phyloP scores from a whole-genome alignment of 2,329 filamentous ascomycete genomes.

The Aspergillus nomiae region DNA sequence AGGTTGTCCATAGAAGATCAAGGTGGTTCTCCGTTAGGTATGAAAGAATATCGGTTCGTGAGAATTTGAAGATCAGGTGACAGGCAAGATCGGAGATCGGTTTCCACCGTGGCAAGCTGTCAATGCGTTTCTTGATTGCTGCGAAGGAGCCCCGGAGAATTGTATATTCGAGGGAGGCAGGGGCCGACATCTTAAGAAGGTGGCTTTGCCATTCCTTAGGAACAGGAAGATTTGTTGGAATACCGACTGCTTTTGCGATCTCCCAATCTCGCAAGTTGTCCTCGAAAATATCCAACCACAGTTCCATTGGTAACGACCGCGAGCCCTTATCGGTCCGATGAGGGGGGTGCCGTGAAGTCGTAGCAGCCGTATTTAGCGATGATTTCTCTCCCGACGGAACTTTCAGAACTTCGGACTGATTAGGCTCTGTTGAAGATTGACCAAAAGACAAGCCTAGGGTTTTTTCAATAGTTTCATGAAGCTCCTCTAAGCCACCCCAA shows the following conservation, averaged over 20 bases:
- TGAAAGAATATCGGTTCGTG: slow-evolving; percentile 74
- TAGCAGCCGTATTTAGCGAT: slow-evolving; percentile 39
- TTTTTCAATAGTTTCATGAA: slow-evolving; percentile 35
- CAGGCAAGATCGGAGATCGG: slow-evolving; percentile 80
- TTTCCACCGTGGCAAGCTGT: slow-evolving; percentile 66
- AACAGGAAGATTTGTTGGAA: slow-evolving; percentile 75
- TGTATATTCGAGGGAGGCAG: slow-evolving; percentile 79
- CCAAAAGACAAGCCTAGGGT: slow-evolving; percentile 18
- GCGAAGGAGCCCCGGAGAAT: slow-evolving; percentile 72
- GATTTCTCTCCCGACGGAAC: slow-evolving; percentile 47
- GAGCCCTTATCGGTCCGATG: slow-evolving; percentile 25
- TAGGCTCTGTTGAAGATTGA: slow-evolving; percentile 10
- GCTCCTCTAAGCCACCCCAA: slow-evolving; percentile 50
- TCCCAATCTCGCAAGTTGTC: slow-evolving; percentile 87
- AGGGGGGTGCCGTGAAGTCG: slow-evolving; percentile 25
- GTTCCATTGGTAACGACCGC: slow-evolving; percentile 70
- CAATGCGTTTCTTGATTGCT: slow-evolving; percentile 73
- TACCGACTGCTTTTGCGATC: slow-evolving; percentile 74
- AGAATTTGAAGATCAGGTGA: slow-evolving; percentile 89
- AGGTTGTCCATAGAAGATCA: slow-evolving; percentile 83
- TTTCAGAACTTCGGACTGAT: slow-evolving; percentile 11
- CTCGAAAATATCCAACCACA: slow-evolving; percentile 84
- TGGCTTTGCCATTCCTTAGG: slow-evolving; percentile 73
- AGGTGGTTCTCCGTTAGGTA: slow-evolving; percentile 68
- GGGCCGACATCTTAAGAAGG: slow-evolving; percentile 64